Base-by-base conservation (phyloP, 371 early-diverging fungal genomes). In the Lichtheimia ornata region DNA sequence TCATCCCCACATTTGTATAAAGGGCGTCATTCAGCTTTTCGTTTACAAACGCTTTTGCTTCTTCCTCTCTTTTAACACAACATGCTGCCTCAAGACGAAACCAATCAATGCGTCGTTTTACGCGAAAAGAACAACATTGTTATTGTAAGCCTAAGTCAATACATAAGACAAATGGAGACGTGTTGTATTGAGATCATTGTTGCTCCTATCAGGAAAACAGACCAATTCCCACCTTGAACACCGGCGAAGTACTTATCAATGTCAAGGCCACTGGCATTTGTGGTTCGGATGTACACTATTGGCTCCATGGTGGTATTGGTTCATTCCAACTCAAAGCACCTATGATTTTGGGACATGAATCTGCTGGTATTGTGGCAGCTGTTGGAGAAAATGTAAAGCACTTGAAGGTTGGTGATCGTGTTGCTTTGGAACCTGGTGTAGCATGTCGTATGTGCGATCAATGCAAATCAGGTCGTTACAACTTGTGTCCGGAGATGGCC, bases 261-360 rank as follows among this genome's bases (percentile, higher is more conserved):
- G 66, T 81, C 49, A 73, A 74, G 54, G 76, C 71, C 6, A 81
- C 81, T 14, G 81, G 81, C 42, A 81, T 81, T 43, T 81, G 81
- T 55, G 81, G 81, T 5, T 76, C 77, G 5, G 81, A 81, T 55
- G 76, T 81, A 11, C 81, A 81, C 57, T 81, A 81, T 62, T 81
- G 78, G 78, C 69, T 66, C 4, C 76, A 78, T 42, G 81, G 81
- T 35, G 68, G 71, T 40, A 76, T 81, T 64, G 81, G 81, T 22
- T 65, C 71, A 42, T 81, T 81, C 49, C 59, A 72, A 20, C 50
- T 74, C 17, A 64, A 76, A 24, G 69, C 56, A 3, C 92, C 92
- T 12, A 84, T 86, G 67, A 28, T 92, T n/a, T 78, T 87, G 17
- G 94, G 94, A 24, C 94, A 93, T 65, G 91, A 91, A 71, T 87